Evolutionary conservation across 768 basidiomycete genomes (phyloP).

Genomic region (Phaffia australis): DNA sequence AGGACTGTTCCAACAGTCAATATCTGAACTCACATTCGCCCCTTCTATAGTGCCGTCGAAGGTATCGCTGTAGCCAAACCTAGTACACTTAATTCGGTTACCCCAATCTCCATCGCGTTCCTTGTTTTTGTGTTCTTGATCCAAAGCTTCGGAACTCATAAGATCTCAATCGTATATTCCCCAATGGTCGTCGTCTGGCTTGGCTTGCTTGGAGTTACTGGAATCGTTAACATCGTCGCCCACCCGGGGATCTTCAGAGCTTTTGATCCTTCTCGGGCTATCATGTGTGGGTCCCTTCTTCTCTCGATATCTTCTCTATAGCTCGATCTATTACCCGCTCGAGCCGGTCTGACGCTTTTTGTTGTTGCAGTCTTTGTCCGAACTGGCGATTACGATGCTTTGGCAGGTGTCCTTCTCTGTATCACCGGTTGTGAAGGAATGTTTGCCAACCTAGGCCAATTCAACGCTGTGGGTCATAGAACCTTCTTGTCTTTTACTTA

Average conservation of each 20-base stretch:
- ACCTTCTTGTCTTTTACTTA: conserved; percentile 44
- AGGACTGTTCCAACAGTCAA: neutral
- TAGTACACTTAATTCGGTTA: conserved; percentile 43
- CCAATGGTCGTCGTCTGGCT: conserved; percentile 55
- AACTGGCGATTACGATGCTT: conserved; percentile 51
- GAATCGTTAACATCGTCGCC: conserved; percentile 50
- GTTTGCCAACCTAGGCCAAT: conserved; percentile 51
- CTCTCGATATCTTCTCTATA: neutral
- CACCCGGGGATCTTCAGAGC: conserved; percentile 55
- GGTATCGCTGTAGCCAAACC: conserved; percentile 58
- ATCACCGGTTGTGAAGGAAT: conserved; percentile 56
- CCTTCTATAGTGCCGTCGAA: conserved; percentile 43
- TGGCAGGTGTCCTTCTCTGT: conserved; percentile 50
- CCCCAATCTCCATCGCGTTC: conserved; percentile 53
- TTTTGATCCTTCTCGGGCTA: conserved; percentile 55
- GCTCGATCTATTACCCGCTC: too few species aligned
- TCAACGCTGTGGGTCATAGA: conserved; percentile 42
- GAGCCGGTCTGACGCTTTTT: neutral
- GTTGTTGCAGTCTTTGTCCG: conserved; percentile 50
- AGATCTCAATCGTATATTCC: conserved; percentile 48
- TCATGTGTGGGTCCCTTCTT: conserved; percentile 45
- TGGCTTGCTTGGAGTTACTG: conserved; percentile 45
- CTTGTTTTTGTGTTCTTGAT: conserved; percentile 50
- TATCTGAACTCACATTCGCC: neutral
- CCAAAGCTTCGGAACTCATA: conserved; percentile 52